Conservation (phyloP, 192 early-diverging fungal genomes). For the Linnemannia elongata region DNA sequence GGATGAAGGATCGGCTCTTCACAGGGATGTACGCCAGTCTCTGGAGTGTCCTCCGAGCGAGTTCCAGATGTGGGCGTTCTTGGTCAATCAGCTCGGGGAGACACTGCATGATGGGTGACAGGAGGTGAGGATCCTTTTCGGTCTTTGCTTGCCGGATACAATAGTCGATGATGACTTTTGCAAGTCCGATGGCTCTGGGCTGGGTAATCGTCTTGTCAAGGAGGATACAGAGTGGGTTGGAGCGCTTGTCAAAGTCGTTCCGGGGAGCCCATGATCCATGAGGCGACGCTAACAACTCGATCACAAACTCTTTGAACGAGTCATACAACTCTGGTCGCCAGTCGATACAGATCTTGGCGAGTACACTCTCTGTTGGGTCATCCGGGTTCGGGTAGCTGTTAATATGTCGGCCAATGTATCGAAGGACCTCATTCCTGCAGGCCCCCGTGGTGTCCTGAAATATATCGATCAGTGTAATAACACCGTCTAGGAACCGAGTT, state of each 20-base stretch:
- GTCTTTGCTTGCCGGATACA: neutral
- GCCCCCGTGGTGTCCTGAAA: neutral
- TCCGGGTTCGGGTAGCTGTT: slow-evolving; percentile 8
- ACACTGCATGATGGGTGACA: neutral
- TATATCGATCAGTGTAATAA: slow-evolving; percentile 1
- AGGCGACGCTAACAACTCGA: neutral
- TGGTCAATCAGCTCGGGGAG: neutral
- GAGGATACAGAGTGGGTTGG: slow-evolving; percentile 8
- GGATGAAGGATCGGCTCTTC: neutral
- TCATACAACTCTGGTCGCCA: neutral
- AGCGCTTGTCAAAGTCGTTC: neutral
- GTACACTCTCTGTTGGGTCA: neutral
- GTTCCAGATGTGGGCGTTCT: neutral
- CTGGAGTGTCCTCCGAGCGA: neutral
- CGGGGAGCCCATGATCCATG: neutral
- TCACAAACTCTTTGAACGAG: neutral
- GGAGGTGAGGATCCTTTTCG: neutral
- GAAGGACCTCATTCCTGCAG: neutral
- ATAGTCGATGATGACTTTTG: slow-evolving; percentile 14
- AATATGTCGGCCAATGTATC: neutral
- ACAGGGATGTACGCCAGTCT: slow-evolving; percentile 8
- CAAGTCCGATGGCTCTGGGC: neutral
- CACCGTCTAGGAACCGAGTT: neutral
- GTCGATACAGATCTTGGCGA: neutral
- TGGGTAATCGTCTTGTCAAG: slow-evolving; percentile 2